phyloP scores from a whole-genome alignment of 1,139 yeast genomes.

The Taphrina confusa region DNA sequence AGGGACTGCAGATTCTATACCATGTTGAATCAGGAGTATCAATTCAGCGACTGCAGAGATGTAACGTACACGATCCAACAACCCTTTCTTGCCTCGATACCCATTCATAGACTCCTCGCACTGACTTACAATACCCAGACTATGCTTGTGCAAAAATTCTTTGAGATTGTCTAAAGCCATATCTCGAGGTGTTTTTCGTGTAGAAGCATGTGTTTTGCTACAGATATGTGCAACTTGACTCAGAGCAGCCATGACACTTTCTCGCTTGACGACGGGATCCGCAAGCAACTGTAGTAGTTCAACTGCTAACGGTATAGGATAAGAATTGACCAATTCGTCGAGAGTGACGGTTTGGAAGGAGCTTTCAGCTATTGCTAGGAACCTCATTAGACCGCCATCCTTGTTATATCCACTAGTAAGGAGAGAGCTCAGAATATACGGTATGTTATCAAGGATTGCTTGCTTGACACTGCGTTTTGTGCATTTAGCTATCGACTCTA shows the following conservation, averaged over 20 bases:
- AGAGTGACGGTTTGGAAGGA: conserved; percentile 51
- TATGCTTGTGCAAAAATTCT: conserved; percentile 55
- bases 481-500: conserved; percentile 59
- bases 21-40: conserved; percentile 60
- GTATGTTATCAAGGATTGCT: conserved; percentile 47
- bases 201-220: conserved; percentile 7
- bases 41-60: conserved; percentile 72
- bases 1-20: conserved; percentile 76
- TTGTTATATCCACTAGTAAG: conserved; percentile 53
- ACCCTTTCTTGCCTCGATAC: conserved; percentile 68
- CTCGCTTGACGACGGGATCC: conserved; percentile 26
- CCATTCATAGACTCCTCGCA: conserved; percentile 81
- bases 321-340: conserved; percentile 51
- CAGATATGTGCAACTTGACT: conserved; percentile 31
- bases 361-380: conserved; percentile 56
- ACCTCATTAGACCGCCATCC: conserved; percentile 54
- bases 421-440: conserved; percentile 53
- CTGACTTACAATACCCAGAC: conserved; percentile 74
- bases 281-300: conserved; percentile 45
- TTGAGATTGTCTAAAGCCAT: conserved; percentile 40
- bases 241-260: conserved; percentile 27
- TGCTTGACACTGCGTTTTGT: conserved; percentile 42
- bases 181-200: conserved; percentile 40
- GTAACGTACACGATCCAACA: conserved; percentile 69
- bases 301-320: conserved; percentile 44